phyloP scores from a whole-genome alignment of 1,284 basidiomycete genomes.

The Marasmius tenuissimus region DNA sequence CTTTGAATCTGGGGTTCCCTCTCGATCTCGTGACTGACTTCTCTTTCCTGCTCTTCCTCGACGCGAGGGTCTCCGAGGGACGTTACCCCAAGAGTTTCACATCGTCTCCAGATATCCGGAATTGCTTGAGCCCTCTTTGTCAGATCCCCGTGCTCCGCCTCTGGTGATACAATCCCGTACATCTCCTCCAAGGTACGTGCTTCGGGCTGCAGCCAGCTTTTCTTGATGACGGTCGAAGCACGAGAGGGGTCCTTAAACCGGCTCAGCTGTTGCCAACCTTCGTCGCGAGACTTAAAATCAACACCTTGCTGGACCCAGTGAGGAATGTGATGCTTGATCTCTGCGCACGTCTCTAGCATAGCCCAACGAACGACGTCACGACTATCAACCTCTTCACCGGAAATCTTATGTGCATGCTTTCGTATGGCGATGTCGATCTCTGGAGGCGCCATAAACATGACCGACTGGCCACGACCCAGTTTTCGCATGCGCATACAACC shows the following conservation, averaged over 20 bases:
- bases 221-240: constrained; percentile 17
- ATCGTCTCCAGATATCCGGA: constrained; percentile 27
- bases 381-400: constrained; percentile 16
- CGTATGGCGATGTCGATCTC: constrained; percentile 46
- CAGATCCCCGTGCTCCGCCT: neutral
- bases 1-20: constrained; percentile 37
- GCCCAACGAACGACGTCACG: constrained; percentile 45
- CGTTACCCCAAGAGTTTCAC: constrained; percentile 26
- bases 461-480: constrained; percentile 47
- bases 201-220: constrained; percentile 39
- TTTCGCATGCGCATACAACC: constrained; percentile 53
- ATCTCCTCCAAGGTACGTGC: constrained; percentile 36
- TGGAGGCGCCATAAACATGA: constrained; percentile 51
- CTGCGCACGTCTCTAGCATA: constrained; percentile 43
- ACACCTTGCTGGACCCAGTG: constrained; percentile 51
- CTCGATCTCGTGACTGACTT: constrained; percentile 44
- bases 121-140: constrained; percentile 4
- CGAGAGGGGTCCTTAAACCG: neutral
- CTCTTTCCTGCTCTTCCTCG: constrained; percentile 52
- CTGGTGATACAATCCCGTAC: constrained; percentile 23
- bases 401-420: constrained; percentile 12
- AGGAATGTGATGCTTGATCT: constrained; percentile 38
- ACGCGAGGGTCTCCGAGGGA: constrained; percentile 20
- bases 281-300: constrained; percentile 34
- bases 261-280: constrained; percentile 27